Percentiles rank a stretch among this genome's conserved stretches.
Evolutionary conservation across 768 basidiomycete species (phyloP).

Genomic region (Arthromyces matolae): DNA sequence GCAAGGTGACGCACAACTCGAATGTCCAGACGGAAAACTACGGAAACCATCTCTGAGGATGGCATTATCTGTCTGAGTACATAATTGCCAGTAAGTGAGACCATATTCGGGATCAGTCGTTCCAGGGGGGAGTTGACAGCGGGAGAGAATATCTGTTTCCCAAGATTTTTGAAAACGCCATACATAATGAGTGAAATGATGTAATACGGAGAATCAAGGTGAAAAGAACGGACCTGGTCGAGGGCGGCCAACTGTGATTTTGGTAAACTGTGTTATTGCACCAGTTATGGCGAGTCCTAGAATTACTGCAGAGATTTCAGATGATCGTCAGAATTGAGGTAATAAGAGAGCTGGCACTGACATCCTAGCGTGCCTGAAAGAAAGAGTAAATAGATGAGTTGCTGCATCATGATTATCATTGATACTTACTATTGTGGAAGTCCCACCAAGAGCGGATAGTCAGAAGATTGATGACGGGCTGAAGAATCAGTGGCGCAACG

Average conservation of each 20-base stretch:
- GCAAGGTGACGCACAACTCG: conserved; percentile 57
- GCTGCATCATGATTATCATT: too few species aligned
- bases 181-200: too few species aligned
- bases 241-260: conserved; percentile 86
- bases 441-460: conserved; percentile 90
- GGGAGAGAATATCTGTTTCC: conserved; percentile 63
- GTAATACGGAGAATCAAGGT: too few species aligned
- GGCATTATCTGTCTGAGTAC: conserved; percentile 60
- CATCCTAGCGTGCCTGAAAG: conserved; percentile 40
- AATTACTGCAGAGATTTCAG: conserved; percentile 42
- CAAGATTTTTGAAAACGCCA: too few species aligned
- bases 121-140: conserved; percentile 68
- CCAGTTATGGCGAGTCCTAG: conserved; percentile 77
- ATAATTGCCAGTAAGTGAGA: conserved; percentile 71
- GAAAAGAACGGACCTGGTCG: conserved; percentile 58
- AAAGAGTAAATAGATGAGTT: neutral
- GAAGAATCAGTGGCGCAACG: conserved; percentile 66
- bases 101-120: conserved; percentile 68
- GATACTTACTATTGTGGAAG: conserved; percentile 59
- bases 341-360: conserved; percentile 18
- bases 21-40: conserved; percentile 91
- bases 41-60: conserved; percentile 82
- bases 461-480: conserved; percentile 63
- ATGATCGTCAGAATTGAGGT: neutral
- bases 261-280: conserved; percentile 77